A percentile compares a stretch with the other conserved stretches of the same genome.
Evolutionary conservation across 805 yeast genomes (phyloP).

Genomic region (Yamadazyma sp.): DNA sequence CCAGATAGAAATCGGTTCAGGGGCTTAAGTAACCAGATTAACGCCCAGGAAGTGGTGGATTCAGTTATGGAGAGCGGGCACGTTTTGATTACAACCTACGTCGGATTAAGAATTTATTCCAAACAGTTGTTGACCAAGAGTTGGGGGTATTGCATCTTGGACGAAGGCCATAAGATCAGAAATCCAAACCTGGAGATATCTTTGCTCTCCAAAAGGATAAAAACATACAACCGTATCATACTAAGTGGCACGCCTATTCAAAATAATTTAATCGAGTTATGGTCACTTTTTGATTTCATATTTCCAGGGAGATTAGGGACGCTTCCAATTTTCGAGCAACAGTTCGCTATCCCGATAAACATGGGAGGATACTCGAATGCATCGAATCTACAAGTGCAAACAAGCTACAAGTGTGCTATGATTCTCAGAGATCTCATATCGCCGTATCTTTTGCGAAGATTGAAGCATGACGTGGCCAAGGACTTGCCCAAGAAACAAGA

Average conservation of each 20-base stretch:
- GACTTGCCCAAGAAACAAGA: constrained; percentile 92
- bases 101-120: constrained; percentile 73
- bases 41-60: constrained; percentile 51
- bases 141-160: constrained; percentile 91
- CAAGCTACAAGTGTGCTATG: constrained; percentile 95
- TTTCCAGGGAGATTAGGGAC: constrained; percentile 96
- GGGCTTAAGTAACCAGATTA: constrained; percentile 33
- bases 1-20: constrained; percentile 16
- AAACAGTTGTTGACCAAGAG: constrained; percentile 58
- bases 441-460: constrained; percentile 82
- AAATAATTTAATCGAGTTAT: constrained; percentile 84
- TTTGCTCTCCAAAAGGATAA: constrained; percentile 76
- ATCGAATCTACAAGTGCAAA: constrained; percentile 89
- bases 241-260: constrained; percentile 97
- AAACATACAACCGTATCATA: constrained; percentile 82
- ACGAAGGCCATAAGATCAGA: constrained; percentile 96
- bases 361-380: constrained; percentile 99
- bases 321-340: constrained; percentile 88
- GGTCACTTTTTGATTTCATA: constrained; percentile 94
- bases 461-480: constrained; percentile 92
- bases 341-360: constrained; percentile 89
- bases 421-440: constrained; percentile 83
- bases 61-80: constrained; percentile 70
- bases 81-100: constrained; percentile 87
- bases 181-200: constrained; percentile 92